Evolutionary conservation across 2,329 filamentous ascomycete genomes (phyloP).

Genomic region (Phaeophleospora eucalypticola): DNA sequence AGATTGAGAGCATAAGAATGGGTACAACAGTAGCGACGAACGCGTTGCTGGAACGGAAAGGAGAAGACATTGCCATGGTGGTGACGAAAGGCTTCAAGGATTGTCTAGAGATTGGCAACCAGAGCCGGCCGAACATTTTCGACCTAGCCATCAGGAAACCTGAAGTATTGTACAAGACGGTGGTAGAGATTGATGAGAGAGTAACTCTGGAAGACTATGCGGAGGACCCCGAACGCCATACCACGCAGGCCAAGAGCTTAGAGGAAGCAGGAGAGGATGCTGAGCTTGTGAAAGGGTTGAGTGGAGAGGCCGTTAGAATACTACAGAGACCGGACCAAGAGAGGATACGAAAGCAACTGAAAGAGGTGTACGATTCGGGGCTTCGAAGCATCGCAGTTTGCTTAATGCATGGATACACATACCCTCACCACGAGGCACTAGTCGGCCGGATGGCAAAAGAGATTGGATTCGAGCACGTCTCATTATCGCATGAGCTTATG

Average conservation of each 20-base stretch:
- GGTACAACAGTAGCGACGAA: conserved; percentile 94
- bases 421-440: conserved; percentile 76
- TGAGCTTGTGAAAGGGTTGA: conserved; percentile 65
- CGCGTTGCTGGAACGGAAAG: conserved; percentile 82
- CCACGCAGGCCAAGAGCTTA: conserved; percentile 53
- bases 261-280: conserved; percentile 43
- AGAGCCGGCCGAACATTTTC: conserved; percentile 84
- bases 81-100: conserved; percentile 86
- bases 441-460: conserved; percentile 72
- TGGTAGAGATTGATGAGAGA: conserved; percentile 86
- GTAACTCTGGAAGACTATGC: conserved; percentile 90
- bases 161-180: conserved; percentile 77
- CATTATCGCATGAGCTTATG: conserved; percentile 75
- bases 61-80: conserved; percentile 80
- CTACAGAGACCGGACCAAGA: conserved; percentile 58
- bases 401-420: conserved; percentile 89
- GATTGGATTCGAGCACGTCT: conserved; percentile 79
- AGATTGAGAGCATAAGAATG: conserved; percentile 91
- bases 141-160: conserved; percentile 83
- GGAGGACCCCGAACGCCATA: conserved; percentile 69
- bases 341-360: conserved; percentile 56
- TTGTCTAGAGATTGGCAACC: conserved; percentile 84
- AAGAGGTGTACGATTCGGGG: conserved; percentile 64
- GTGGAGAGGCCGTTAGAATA: conserved; percentile 70
- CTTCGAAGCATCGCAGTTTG: conserved; percentile 83